A percentile compares a stretch with the other conserved stretches of the same genome.
Evolutionary conservation across 306 rosid species (phyloP).

Genomic region (Sechiopsis laciniata): DNA sequence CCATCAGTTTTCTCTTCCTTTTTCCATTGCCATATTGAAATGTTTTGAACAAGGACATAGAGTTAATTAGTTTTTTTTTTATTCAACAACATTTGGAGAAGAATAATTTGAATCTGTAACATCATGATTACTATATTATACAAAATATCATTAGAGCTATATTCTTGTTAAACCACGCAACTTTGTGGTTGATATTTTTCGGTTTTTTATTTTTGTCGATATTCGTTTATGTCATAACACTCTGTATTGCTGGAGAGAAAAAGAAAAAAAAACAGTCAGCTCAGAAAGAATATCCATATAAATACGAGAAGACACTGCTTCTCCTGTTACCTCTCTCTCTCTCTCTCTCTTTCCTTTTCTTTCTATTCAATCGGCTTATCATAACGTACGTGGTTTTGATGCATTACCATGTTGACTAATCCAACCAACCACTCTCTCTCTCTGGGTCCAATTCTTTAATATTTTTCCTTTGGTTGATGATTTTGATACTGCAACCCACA

Average conservation of each 20-base stretch:
- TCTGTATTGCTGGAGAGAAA: background rate
- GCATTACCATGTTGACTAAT: conserved; percentile 80
- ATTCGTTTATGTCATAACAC: too few species aligned
- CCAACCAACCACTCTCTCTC: conserved; percentile 34
- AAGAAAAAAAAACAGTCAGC: background rate
- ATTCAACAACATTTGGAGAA: too few species aligned
- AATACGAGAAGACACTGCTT: conserved; percentile 11
- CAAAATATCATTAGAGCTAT: too few species aligned
- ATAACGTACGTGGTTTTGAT: conserved; percentile 55
- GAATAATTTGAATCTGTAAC: too few species aligned
- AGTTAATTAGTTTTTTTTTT: too few species aligned
- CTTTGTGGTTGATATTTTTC: too few species aligned
- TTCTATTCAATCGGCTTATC: conserved; percentile 45
- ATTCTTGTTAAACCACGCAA: too few species aligned
- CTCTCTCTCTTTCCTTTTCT: background rate
- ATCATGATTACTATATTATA: too few species aligned
- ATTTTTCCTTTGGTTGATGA: conserved; percentile 9
- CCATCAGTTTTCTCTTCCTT: background rate
- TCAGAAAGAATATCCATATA: conserved; percentile 6
- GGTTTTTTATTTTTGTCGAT: too few species aligned
- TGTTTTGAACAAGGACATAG: too few species aligned
- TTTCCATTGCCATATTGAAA: background rate
- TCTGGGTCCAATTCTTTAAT: conserved; percentile 13
- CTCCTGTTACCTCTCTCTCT: conserved; percentile 15
- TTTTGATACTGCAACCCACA: conserved; percentile 17